Base-by-base conservation (phyloP, 495 filamentous ascomycete genomes). In the Penicillium verhagenii region DNA sequence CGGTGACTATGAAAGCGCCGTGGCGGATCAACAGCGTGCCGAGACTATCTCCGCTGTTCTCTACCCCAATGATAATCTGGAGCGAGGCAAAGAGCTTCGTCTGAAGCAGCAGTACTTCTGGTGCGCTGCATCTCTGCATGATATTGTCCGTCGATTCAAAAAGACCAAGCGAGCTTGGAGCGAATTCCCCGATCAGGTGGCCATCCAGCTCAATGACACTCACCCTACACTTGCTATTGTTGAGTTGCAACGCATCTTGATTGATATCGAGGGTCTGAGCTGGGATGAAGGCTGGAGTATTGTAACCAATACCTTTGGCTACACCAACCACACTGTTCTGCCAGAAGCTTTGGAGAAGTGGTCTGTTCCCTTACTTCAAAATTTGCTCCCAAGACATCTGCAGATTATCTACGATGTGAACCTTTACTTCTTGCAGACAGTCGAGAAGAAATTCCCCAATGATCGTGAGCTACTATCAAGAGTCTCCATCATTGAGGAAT, bases 71-170 rank as follows among this genome's bases (percentile, higher is more conserved):
- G 94, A 98, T 68, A 97, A 96, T 68, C 81, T 98, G 25, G 93
- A 96, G 52, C 86, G 90, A 56, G 94, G 94, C 48, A 98, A 98
- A 72, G 94, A 98, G 73, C 87, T 98, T 52, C 88, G 94, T 50
- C 77, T 98, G 65, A 98, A 97, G 81, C 94, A 98, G 68, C 94
- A 98, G 71, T 98, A 98, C 79, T 98, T 98, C 78, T 98, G 94
- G 94, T 96, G 96, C 72, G 92, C 94, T 47, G 94, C 94, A 6
- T 97, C 95, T 14, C 78, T 98, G 6, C 91, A 86, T 66, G 94
- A 98, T 63, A 97, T 98, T 73, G 87, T 98, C 47, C 89, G 94
- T 21, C 85, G 94, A 40, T 98, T 97, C 82, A 97, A 97, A 80
- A 98, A 98, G 80, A 85, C 91, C 19, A 91, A 89, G 72, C 83